Evolutionary conservation across 2,329 filamentous ascomycete species (phyloP), one percentile per base, ranked within the genome.

Genomic region (Penicillium sp.): DNA sequence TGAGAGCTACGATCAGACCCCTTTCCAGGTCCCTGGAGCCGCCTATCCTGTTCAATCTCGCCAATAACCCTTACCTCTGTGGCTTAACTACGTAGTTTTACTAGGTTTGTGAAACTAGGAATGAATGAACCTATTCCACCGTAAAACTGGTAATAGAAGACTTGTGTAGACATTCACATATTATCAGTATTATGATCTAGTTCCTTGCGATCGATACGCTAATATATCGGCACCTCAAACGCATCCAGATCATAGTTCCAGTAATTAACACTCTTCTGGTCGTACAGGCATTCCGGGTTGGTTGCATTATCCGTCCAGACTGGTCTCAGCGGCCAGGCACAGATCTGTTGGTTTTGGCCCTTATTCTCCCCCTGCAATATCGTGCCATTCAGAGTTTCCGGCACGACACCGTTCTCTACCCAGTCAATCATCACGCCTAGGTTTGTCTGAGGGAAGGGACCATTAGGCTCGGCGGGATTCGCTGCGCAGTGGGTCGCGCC

Each of bases 401-500:
- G 78, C 8, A 67, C 69, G 3, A 70, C 61, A 4, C 71, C 76
- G 6, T 76, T 71, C 63, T 81, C 78, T 1, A 79, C 78, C 79
- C 78, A 82, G 33, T 77, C 66, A 36, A 83, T 75, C 41, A 80
- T 60, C 1, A 65, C 67, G 51, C 70, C 70, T 36, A 79, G 60
- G 43, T 75, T 78, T 3, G 72, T 76, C 58, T 75, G 67, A 2
- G 75, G 76, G 58, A 71, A 78, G 0, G 72, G 70, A 0, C 68
- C 72, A 7, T 55, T 55, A 9, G 74, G 75, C 64, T 76, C 70
- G 4, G 71, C 60, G 1, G 63, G 46, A 61, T 79, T 81, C 17
- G 64, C 58, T 0, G 66, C 62, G 56, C 80, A 83, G 65, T 81
- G 80, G 0, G 68, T 78, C 0, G 74, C 80, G 12, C 79, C 79